phyloP scores from a whole-genome alignment of 148 eudicot species.

The Pouteria glomerata region DNA sequence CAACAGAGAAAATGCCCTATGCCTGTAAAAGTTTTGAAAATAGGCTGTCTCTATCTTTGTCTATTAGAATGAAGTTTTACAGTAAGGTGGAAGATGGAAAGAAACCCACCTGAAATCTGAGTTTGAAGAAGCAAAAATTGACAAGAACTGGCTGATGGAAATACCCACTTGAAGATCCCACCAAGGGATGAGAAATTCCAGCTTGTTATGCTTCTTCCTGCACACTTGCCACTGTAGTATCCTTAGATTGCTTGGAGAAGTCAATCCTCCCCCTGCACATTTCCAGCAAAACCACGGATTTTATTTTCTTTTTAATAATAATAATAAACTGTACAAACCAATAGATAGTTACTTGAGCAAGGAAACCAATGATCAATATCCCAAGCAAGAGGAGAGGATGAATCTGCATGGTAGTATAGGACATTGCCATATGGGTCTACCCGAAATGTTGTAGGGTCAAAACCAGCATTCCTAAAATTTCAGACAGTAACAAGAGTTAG shows the following conservation, averaged over 20 bases:
- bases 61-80: background rate
- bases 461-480: slow-evolving; percentile 77
- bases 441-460: slow-evolving; percentile 84
- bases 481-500: slow-evolving; percentile 2
- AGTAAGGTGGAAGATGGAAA: background rate
- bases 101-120: slow-evolving; percentile 77
- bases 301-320: too few relatives aligned
- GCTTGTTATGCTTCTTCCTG: slow-evolving; percentile 70
- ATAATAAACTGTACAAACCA: too few relatives aligned
- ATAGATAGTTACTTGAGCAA: slow-evolving; percentile 65
- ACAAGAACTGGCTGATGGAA: slow-evolving; percentile 88
- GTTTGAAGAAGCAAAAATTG: slow-evolving; percentile 85
- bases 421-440: slow-evolving; percentile 97
- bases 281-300: background rate
- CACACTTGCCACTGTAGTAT: slow-evolving; percentile 95
- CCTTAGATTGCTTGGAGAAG: slow-evolving; percentile 79
- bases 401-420: slow-evolving; percentile 84
- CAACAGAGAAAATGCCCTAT: slow-evolving; percentile 72
- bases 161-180: slow-evolving; percentile 97
- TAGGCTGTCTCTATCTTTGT: too few relatives aligned
- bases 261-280: slow-evolving; percentile 93
- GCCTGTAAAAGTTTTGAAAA: slow-evolving; percentile 34
- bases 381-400: slow-evolving; percentile 95
- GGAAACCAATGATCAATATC: slow-evolving; percentile 97
- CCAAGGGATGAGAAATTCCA: slow-evolving; percentile 92